phyloP scores from a whole-genome alignment of 306 rosid species.

The Lathyrus tuberosus region DNA sequence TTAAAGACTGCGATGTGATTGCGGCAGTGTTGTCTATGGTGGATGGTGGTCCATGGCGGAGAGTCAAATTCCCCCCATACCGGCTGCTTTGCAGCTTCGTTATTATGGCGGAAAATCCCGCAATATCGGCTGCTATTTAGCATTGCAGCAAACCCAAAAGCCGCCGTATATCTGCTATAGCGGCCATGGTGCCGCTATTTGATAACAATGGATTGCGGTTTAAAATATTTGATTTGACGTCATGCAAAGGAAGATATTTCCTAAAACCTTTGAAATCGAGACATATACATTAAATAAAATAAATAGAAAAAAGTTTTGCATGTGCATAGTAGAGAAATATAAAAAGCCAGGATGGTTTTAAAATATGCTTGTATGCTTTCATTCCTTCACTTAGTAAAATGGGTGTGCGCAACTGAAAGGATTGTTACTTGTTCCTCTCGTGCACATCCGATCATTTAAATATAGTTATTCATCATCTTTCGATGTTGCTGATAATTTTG shows the following conservation, averaged over 20 bases:
- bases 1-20: background rate
- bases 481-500: conserved; percentile 13
- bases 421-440: conserved; percentile 13
- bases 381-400: background rate
- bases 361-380: background rate
- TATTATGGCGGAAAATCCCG: too few relatives aligned
- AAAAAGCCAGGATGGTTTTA: background rate
- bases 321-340: conserved; percentile 23
- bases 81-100: too few relatives aligned
- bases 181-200: too few relatives aligned
- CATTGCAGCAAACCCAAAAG: too few relatives aligned
- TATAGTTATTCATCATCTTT: conserved; percentile 27
- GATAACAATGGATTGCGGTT: background rate
- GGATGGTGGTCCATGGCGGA: too few relatives aligned
- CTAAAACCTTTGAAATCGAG: conserved; percentile 18
- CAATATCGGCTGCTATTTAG: too few relatives aligned
- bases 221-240: background rate
- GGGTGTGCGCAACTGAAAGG: conserved; percentile 18
- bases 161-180: too few relatives aligned
- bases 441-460: conserved; percentile 23
- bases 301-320: background rate
- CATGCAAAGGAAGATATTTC: background rate
- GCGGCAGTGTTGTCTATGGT: too few relatives aligned
- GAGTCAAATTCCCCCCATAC: too few relatives aligned
- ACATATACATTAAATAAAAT: background rate